Base-by-base conservation (phyloP, 495 filamentous ascomycete species). In the Alectoria sarmentosa region DNA sequence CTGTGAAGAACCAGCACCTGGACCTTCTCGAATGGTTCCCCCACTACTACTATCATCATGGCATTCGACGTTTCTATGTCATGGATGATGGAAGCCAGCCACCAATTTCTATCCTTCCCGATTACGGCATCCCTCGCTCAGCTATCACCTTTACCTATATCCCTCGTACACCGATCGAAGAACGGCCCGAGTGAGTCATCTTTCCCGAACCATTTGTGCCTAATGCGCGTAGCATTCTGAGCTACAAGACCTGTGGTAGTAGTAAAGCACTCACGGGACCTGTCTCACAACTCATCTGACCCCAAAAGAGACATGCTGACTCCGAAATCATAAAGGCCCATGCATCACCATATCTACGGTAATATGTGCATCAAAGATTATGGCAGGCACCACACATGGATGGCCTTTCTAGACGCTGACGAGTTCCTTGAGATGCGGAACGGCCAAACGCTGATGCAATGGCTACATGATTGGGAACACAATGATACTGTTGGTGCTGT, bases 41-140 rank as follows among this genome's bases (percentile, higher is more conserved):
- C 13, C 69, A 73, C 42, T 69, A 73, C 44, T 73, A 73, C 49
- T 62, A 69, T 44, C 71, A 73, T 48, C 56, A 67, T 38, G 71
- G 71, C 28, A 68, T 73, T 60, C 52, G 61, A 19, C 65, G 71
- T n/a, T 71, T 73, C 52, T 73, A 73, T 58, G 65, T 73, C 54
- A 69, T 71, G 69, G 71, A 73, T 52, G 69, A 73, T 61, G 65
- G 69, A 21, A 69, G 69, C 48, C 28, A 57, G 3, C 67, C 69
- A 13, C 63, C 64, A 26, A 60, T 73, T 46, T 66, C 62, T n/a
- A 48, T 19, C 15, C 48, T 39, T 30, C 46, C 58, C 13, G 55
- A 69, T 38, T 65, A 39, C 44, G 46, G 60, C 28, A 32, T 71
- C 21, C 55, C 63, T 13, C 23, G 19, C 55, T 48, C 55, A 14